Evolutionary conservation across 1,284 basidiomycete species (phyloP), one percentile per base, ranked within the genome.

Genomic region (Microbotryomycetes sp.): DNA sequence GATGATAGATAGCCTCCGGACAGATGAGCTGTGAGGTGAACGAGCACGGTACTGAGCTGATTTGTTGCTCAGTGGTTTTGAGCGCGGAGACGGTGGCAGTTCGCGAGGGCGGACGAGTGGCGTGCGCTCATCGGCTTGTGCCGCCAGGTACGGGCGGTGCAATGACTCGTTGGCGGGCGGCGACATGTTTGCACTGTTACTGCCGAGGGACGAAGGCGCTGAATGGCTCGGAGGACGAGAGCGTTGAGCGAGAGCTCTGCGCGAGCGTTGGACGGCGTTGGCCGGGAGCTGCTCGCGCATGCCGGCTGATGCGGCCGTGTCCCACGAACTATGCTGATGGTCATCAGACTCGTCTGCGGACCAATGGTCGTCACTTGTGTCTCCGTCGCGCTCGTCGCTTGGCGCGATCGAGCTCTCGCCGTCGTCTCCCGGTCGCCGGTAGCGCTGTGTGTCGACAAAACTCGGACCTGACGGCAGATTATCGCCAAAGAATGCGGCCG

Each of bases 31-130:
- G 21, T 26, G 18, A 23, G 49, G 49, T 15, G 49, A 41, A 9
- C 9, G 9, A 74, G 83, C 69, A 70, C 89, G 89, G 23, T 88
- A 91, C 74, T 91, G 89, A 27, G 87, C 86, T 72, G 86, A 89
- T 2, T 89, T 91, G 64, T 73, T 87, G 85, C 74, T 81, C 76
- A 49, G 88, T 82, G 24, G 71, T 73, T 62, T 78, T n/a, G 50
- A 24, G 9, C 50, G 24, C 24, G n/a, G n/a, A 13, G 21, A n/a
- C 50, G 50, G 9, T 7, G 23, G 7, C 7, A 52, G 50, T 27
- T 29, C 50, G 24, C 23, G 16, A n/a, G 24, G 7, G 35, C 35
- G 35, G 9, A 41, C 35, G 35, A 41, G 35, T 41, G 35, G 35
- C 35, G 35, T 41, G 9, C 35, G 35, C 18, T 41, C 35, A 11